Evolutionary conservation across 2,329 filamentous ascomycete genomes (phyloP).

Genomic region (Leptographium lundbergii): DNA sequence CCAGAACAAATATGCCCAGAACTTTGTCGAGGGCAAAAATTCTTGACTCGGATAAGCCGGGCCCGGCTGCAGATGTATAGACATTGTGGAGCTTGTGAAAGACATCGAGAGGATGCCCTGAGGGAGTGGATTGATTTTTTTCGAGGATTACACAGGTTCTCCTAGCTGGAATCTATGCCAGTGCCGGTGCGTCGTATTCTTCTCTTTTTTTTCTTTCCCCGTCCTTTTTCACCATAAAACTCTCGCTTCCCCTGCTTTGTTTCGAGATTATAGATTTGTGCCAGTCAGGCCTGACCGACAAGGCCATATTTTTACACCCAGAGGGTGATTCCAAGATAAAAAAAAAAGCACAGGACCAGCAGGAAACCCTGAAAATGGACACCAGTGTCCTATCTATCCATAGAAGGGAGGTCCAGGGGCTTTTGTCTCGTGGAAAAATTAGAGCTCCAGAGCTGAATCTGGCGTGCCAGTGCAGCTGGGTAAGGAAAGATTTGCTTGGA

Average conservation of each 20-base stretch:
- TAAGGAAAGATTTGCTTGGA: neutral
- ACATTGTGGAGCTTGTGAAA: neutral
- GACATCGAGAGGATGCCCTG: slow-evolving; percentile 2
- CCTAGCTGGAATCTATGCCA: neutral
- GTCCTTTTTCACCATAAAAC: neutral
- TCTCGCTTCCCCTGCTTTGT: neutral
- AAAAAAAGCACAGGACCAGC: neutral
- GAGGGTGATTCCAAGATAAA: neutral
- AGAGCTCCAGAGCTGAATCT: neutral
- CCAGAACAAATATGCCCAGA: slow-evolving; percentile 31
- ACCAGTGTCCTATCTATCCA: neutral
- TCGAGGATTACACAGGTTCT: neutral
- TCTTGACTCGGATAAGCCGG: neutral
- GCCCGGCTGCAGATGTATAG: neutral
- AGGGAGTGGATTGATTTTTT: neutral
- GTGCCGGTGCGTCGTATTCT: neutral
- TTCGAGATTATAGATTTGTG: neutral
- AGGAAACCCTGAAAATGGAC: neutral
- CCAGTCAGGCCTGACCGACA: slow-evolving; percentile 11
- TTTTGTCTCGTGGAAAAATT: neutral
- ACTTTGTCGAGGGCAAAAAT: slow-evolving; percentile 29
- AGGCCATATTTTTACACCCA: slow-evolving; percentile 4
- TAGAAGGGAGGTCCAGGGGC: neutral
- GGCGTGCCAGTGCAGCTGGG: neutral
- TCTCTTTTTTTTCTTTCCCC: neutral